These are phyloP conservation scores for Sporothrix brunneoviolacea DNA, from an alignment of 2,329 filamentous ascomycete species.

Conservation along the genomic window DNA sequence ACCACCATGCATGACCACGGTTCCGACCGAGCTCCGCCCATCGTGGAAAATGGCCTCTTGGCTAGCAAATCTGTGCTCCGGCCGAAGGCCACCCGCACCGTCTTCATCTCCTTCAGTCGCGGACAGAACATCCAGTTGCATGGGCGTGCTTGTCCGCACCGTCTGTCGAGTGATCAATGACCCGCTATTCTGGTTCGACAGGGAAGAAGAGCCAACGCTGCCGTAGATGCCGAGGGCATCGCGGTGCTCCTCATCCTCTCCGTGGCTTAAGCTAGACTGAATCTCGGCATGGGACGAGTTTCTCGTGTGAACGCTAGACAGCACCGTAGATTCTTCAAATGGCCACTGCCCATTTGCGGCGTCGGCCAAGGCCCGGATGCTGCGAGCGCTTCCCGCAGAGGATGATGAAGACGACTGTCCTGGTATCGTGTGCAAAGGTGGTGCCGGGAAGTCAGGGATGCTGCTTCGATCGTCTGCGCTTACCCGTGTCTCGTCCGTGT, in stretches of 20 bases:
- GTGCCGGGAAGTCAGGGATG: conserved; percentile 15
- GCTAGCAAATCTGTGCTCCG: conserved; percentile 6
- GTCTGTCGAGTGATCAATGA: conserved; percentile 5
- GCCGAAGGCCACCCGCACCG: not conserved
- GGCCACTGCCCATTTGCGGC: conserved; percentile 15
- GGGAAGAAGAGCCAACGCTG: conserved; percentile 3
- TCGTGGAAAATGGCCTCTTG: conserved; percentile 15
- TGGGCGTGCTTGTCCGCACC: conserved; percentile 7
- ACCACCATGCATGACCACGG: not conserved
- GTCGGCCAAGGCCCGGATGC: not conserved
- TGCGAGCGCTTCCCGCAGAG: not conserved
- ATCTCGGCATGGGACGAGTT: not conserved
- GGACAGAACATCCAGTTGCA: conserved; percentile 1
- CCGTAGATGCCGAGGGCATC: conserved; percentile 13
- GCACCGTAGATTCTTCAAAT: conserved; percentile 17
- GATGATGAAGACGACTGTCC: conserved; percentile 1
- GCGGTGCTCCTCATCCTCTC: not conserved
- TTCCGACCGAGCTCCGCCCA: not conserved
- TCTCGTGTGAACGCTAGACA: conserved; percentile 12
- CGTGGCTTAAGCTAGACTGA: conserved; percentile 1
- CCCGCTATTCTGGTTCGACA: conserved; percentile 1
- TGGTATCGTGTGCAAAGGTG: not conserved
- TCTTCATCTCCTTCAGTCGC: not conserved
- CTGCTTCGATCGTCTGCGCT: conserved; percentile 2
- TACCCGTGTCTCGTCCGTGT: too few relatives aligned